Evolutionary conservation across 1,284 basidiomycete genomes (phyloP), one percentile per base, ranked within the genome.

Genomic region (Fistulinella staudtii): DNA sequence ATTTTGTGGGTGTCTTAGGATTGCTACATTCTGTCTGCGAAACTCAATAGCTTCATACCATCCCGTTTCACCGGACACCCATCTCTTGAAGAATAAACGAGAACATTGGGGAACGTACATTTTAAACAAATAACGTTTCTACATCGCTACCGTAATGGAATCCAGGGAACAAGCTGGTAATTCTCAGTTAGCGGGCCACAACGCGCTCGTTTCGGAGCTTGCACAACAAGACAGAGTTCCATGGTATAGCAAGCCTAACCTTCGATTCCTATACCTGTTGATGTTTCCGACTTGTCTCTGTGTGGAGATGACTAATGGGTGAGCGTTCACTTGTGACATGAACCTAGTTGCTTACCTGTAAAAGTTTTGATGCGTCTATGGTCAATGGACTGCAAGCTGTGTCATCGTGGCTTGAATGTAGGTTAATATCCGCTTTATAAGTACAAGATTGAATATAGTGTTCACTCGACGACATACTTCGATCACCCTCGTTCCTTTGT

Each of bases 211-310:
- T 33, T 66, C 68, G 18, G 64, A 65, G 27, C 61, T 77, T 15
- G 72, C 72, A 10, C 57, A 65, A 18, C 66, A 72, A 41, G 77
- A 80, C 54, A 68, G 59, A 25, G 66, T 65, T 2, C 74, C 76
- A 37, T 80, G 77, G 78, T 79, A 79, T 57, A 58, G 57, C 50
- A 80, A 79, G 51, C 74, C 65, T 14, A 48, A 49, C 39, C 46
- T 48, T 18, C 34, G 46, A 21, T 20, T 41, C 21, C 20, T 48
- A 15, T 80, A 80, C 11, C 24, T 25, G 7, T 25, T 25, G 24
- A 25, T 25, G 11, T 6, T 25, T 11, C 24, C 24, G 11, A 25
- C 24, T 6, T 25, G 24, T 25, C 11, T 25, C 24, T 7, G 7
- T 11, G 24, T 25, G 24, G 24, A 25, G 24, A 25, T 25, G 24